Base-by-base conservation (phyloP, 257 asterid species). In the Solanum microdontum region DNA sequence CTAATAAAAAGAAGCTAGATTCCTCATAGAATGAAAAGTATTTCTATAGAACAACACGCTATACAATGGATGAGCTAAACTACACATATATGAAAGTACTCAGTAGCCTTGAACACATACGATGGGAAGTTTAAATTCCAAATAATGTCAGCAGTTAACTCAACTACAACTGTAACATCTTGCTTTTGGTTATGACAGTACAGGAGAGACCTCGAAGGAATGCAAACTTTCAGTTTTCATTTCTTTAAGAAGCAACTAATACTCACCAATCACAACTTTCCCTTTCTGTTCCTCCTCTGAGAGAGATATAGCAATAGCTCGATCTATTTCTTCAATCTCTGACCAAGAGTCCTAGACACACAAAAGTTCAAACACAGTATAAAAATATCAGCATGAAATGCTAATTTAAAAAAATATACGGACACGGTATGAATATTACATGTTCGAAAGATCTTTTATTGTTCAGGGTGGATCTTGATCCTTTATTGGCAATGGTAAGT, bases 221-320 rank as follows among this genome's bases (percentile, higher is more conserved):
- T 82, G 69, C 28, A 82, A 45, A 28, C 85, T 82, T 82, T 82
- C 85, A 48, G 14, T 82, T 82, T 82, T 48, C 69, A 48, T 82
- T 45, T 82, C 68, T 8, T 82, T 28, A 48, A 28, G 43, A 48
- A 28, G 68, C 69, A 48, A 82, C 43, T 48, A 82, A 58, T 36
- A 88, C 96, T 89, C 88, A 95, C 99, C 94, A 72, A 89, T 82
- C 55, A 89, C 88, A 79, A 90, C 72, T 88, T 90, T 92, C 69
- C 92, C 94, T 92, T 88, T 94, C 48, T 91, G 94, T 82, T 95
- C 96, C 88, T 93, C 98, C 86, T 95, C 98, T 69, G 93, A 91
- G 88, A 93, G 95, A 82, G 99, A 95, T 87, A 94, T 87, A 77
- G 99, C 98, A 94, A 96, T 95, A 80, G 97, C 97, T 76, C 89